These are phyloP conservation scores for Cicer chorassanicum DNA, from an alignment of 306 rosid genomes.

Conservation along the genomic window DNA sequence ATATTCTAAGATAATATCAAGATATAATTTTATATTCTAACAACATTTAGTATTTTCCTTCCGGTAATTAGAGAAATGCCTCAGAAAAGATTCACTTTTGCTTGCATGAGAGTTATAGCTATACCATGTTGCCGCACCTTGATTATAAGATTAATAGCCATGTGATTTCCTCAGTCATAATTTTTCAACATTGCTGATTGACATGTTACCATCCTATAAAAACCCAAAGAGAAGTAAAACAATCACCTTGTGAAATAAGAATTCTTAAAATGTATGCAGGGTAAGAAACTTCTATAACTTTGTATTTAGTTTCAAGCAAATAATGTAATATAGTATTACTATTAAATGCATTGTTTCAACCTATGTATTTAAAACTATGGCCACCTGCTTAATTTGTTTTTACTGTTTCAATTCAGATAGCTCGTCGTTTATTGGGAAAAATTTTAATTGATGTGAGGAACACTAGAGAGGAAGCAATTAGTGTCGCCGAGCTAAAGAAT, in stretches of 20 bases:
- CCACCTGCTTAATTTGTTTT: constrained; percentile 39
- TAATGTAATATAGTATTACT: constrained; percentile 4
- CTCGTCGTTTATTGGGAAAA: constrained; percentile 97
- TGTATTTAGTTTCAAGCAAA: constrained; percentile 35
- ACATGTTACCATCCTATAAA: constrained; percentile 26
- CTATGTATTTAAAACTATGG: constrained; percentile 14
- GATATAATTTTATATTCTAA: too few species aligned
- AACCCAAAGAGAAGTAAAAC: constrained; percentile 24
- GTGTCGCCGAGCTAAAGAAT: constrained; percentile 81
- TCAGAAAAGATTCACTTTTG: constrained; percentile 12
- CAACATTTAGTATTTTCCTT: neutral
- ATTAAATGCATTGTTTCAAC: constrained; percentile 27
- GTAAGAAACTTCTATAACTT: constrained; percentile 22
- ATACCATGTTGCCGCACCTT: constrained; percentile 26
- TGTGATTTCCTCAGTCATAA: constrained; percentile 21
- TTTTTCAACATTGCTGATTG: constrained; percentile 26
- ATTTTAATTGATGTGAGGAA: constrained; percentile 91
- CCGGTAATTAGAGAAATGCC: constrained; percentile 17
- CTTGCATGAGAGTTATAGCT: constrained; percentile 14
- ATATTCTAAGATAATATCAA: too few species aligned
- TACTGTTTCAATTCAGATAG: constrained; percentile 64
- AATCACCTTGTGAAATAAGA: constrained; percentile 21
- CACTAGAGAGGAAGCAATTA: constrained; percentile 95
- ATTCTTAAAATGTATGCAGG: constrained; percentile 31
- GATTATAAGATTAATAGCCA: constrained; percentile 23